Percentiles rank a stretch among this genome's conserved stretches.
phyloP scores from a whole-genome alignment of 2,329 filamentous ascomycete species.

The Trichophyton schoenleinii region DNA sequence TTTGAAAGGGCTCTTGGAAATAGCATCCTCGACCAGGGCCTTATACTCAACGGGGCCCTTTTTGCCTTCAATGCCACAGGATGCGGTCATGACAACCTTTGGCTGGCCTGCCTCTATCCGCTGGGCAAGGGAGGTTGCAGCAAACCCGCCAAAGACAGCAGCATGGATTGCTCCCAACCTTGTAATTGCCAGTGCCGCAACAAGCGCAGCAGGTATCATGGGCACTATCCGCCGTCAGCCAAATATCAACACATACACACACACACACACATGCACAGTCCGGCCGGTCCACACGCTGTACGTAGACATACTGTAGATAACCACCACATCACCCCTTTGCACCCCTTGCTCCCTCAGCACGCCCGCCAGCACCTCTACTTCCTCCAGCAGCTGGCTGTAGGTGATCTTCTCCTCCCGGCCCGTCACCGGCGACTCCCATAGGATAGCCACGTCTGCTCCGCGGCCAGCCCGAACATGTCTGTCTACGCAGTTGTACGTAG shows the following conservation, averaged over 20 bases:
- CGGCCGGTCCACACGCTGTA: neutral
- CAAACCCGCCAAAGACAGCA: constrained; percentile 90
- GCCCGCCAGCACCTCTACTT: constrained; percentile 71
- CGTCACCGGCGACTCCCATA: constrained; percentile 81
- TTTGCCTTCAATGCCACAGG: constrained; percentile 77
- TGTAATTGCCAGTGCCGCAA: constrained; percentile 70
- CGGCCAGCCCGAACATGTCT: constrained; percentile 72
- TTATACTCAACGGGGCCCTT: constrained; percentile 71
- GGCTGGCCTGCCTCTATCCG: constrained; percentile 74
- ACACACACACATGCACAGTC: too few relatives aligned
- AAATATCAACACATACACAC: neutral
- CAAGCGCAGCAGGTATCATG: constrained; percentile 83
- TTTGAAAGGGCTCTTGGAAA: constrained; percentile 56
- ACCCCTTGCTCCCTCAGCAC: constrained; percentile 74
- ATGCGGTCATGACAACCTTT: constrained; percentile 68
- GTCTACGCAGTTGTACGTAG: constrained; percentile 83
- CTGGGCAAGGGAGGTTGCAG: constrained; percentile 66
- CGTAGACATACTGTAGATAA: constrained; percentile 59
- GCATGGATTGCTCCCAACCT: constrained; percentile 79
- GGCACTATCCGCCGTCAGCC: constrained; percentile 51
- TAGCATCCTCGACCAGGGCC: constrained; percentile 61
- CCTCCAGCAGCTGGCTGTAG: constrained; percentile 61
- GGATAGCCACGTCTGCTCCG: constrained; percentile 61
- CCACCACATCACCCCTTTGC: constrained; percentile 68
- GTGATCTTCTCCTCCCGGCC: constrained; percentile 57